Conservation (phyloP, 2,329 filamentous ascomycete species). For the Macrophomina pseudophaseolina region DNA sequence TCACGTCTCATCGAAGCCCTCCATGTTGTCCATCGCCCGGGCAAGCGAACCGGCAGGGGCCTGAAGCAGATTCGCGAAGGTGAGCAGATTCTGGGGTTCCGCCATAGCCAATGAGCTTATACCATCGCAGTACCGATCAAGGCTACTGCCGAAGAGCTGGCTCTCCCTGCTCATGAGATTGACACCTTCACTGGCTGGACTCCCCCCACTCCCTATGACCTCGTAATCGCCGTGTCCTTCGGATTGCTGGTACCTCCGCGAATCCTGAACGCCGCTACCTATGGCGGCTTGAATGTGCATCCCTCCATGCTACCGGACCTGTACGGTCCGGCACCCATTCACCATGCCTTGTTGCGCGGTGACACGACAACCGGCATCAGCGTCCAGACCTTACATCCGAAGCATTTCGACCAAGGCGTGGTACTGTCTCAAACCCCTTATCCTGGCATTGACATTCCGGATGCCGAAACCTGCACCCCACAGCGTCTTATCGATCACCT, state of each 20-base stretch:
- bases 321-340: slow-evolving; percentile 83
- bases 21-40: slow-evolving; percentile 82
- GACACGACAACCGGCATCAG: slow-evolving; percentile 72
- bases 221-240: slow-evolving; percentile 93
- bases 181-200: slow-evolving; percentile 85
- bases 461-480: slow-evolving; percentile 54
- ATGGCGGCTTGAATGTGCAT: slow-evolving; percentile 92
- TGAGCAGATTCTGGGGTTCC: slow-evolving; percentile 42
- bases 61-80: slow-evolving; percentile 71
- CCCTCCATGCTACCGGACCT: slow-evolving; percentile 89
- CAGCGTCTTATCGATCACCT: slow-evolving; percentile 60
- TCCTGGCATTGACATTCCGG: slow-evolving; percentile 60
- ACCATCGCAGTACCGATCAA: slow-evolving; percentile 69
- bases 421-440: slow-evolving; percentile 70
- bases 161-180: slow-evolving; percentile 72
- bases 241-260: slow-evolving; percentile 84
- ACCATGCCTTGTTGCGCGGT: slow-evolving; percentile 75
- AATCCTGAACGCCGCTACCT: slow-evolving; percentile 71
- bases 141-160: slow-evolving; percentile 64
- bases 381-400: slow-evolving; percentile 82
- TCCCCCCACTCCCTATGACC: slow-evolving; percentile 60
- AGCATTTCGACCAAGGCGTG: slow-evolving; percentile 76
- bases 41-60: slow-evolving; percentile 78
- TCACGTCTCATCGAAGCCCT: slow-evolving; percentile 64
- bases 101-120: slow-evolving; percentile 21